A percentile compares a stretch with the other conserved stretches of the same genome.
These are phyloP conservation scores for Closterium sp. DNA, from an alignment of 139 green algal species.

Conservation along the genomic window DNA sequence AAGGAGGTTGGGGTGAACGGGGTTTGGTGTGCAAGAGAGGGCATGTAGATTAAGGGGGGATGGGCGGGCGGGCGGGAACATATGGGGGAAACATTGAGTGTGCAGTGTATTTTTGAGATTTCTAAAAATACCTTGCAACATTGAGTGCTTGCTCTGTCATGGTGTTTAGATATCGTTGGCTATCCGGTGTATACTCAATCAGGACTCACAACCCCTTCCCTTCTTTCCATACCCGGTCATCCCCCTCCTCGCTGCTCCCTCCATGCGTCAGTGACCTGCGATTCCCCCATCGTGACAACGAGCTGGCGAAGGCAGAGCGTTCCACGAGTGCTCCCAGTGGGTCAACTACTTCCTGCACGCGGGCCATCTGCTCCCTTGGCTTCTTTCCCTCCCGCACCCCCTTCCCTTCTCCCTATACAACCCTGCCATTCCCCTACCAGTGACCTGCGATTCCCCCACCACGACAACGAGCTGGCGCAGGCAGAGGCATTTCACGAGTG, in stretches of 20 bases:
- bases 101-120: neutral
- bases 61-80: neutral
- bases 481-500: conserved; percentile 73
- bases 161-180: no score
- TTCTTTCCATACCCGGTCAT: no score
- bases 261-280: conserved; percentile 76
- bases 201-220: no score
- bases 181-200: no score
- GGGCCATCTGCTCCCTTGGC: neutral
- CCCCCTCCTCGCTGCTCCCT: neutral
- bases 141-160: no score
- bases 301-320: conserved; percentile 92
- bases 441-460: conserved; percentile 96
- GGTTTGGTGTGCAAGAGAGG: neutral
- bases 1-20: no score
- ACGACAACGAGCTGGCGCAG: conserved; percentile 99
- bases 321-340: conserved; percentile 52
- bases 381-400: neutral
- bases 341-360: neutral
- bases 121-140: neutral
- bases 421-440: no score
- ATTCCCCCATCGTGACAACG: conserved; percentile 99
- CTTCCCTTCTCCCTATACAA: neutral
- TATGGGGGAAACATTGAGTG: neutral
- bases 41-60: no score